Conservation (phyloP, 768 basidiomycete species). For the Mrakia frigida region DNA sequence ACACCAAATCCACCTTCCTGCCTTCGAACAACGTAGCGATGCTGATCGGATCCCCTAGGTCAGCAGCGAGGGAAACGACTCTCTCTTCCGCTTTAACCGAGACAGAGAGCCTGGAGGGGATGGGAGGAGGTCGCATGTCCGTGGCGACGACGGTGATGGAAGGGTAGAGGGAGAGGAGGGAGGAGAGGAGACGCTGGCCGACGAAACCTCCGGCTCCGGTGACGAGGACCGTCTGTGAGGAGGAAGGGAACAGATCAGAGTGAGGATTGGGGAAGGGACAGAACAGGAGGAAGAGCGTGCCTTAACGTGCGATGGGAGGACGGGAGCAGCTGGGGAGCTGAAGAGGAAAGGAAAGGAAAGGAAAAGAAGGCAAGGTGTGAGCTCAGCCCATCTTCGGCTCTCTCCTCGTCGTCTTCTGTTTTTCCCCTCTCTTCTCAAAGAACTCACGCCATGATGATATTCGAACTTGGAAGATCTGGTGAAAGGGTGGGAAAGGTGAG, state of each 20-base stretch:
- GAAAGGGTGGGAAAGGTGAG: too few relatives aligned
- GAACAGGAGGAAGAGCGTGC: neutral
- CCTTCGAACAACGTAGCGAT: slow-evolving; percentile 32
- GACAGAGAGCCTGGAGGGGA: slow-evolving; percentile 34
- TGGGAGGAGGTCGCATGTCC: slow-evolving; percentile 42
- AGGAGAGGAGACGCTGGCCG: slow-evolving; percentile 41
- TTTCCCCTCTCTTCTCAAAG: too few relatives aligned
- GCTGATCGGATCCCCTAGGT: slow-evolving; percentile 30
- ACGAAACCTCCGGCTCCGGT: slow-evolving; percentile 38
- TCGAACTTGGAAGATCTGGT: too few relatives aligned
- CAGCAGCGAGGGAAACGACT: slow-evolving; percentile 33
- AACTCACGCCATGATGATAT: too few relatives aligned
- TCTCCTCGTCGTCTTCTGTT: too few relatives aligned
- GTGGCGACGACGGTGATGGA: slow-evolving; percentile 40
- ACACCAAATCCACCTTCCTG: slow-evolving; percentile 31
- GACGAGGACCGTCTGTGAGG: neutral
- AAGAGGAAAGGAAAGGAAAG: neutral
- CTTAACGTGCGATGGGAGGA: neutral
- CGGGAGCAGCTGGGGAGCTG: neutral
- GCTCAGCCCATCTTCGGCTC: neutral
- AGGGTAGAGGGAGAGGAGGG: slow-evolving; percentile 40
- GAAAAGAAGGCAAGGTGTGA: neutral
- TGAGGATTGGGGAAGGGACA: neutral
- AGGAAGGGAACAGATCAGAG: neutral
- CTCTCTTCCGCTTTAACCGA: slow-evolving; percentile 11